Evolutionary conservation across 148 eudicot species (phyloP), one percentile per base, ranked within the genome.

Genomic region (Camellia lanceoleosa): DNA sequence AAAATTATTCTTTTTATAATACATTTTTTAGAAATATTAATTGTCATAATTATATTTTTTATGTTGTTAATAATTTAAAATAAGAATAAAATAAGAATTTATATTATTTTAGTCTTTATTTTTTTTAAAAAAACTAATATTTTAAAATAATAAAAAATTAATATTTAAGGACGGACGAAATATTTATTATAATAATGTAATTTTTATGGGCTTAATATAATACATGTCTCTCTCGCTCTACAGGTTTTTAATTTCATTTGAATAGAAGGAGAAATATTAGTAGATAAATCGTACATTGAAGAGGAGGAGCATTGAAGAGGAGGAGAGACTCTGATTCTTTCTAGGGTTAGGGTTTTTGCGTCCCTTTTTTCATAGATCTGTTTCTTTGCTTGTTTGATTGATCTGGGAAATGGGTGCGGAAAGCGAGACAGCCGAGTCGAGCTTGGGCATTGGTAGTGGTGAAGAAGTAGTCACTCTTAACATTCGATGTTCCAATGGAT

Each of bases 401-500:
- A 56, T 63, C 42, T 59, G 66, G 66, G 70, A 49, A 30, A 90
- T 90, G 97, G 91, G 91, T 75, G 87, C 84, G 5, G 94, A 87
- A 42, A 92, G 85, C 7, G 94, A 90, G 75, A 84, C 89, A 10
- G 77, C 75, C 65, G 85, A 78, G 7, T 42, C 85, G 23, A 77
- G 70, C 74, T 46, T 65, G 47, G 73, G 69, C 11, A 83, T 68
- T 55, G 76, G 44, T 19, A 89, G 75, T 18, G 86, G 61, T 12
- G 83, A 77, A 15, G 86, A 72, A 5, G 90, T 89, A 3, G 91
- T 91, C 30, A 82, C 86, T 56, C 87, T 94, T 61, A 93, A 94
- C 80, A 84, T 94, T 16, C 88, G 97, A 49, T 92, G 95, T 73
- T 91, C 97, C 1, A 94, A 91, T 79, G 95, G 94, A 79, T 78